Percentiles rank a stretch among this genome's conserved stretches.
Evolutionary conservation across 768 basidiomycete species (phyloP).

Genomic region (Sarcomyxa edulis): DNA sequence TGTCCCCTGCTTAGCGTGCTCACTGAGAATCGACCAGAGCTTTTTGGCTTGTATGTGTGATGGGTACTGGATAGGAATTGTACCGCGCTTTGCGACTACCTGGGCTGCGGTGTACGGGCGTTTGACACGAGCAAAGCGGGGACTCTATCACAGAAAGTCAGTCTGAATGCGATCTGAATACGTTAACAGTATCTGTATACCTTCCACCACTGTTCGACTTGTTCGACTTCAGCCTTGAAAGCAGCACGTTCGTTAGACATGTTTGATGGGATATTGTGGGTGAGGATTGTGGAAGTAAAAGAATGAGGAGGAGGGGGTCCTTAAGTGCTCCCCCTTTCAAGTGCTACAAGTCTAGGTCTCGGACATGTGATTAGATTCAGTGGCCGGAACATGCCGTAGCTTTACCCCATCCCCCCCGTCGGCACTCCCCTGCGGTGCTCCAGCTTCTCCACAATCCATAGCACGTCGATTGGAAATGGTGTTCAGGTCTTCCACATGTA

Average conservation of each 20-base stretch:
- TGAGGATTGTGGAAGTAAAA: not conserved
- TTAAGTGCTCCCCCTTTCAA: too few relatives aligned
- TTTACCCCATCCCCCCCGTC: too few relatives aligned
- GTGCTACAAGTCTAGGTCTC: too few relatives aligned
- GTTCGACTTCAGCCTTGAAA: conserved; percentile 77
- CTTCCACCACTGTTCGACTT: conserved; percentile 92
- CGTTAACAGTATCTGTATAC: conserved; percentile 33
- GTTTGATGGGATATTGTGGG: conserved; percentile 12
- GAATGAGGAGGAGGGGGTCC: too few relatives aligned
- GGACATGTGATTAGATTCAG: too few relatives aligned
- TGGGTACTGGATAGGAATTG: conserved; percentile 79
- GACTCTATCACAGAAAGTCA: conserved; percentile 45
- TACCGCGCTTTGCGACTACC: conserved; percentile 92
- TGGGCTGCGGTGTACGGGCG: conserved; percentile 92
- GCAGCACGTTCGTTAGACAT: conserved; percentile 65
- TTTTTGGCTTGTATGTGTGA: conserved; percentile 85
- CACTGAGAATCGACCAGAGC: conserved; percentile 66
- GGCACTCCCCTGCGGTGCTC: too few relatives aligned
- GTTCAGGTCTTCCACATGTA: too few relatives aligned
- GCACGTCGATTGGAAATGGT: too few relatives aligned
- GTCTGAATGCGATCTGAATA: conserved; percentile 8
- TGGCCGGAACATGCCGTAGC: too few relatives aligned
- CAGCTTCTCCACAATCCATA: too few relatives aligned
- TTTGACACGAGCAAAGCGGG: conserved; percentile 81
- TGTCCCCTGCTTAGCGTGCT: conserved; percentile 73